These are phyloP conservation scores for Ormosia emarginata DNA, from an alignment of 306 rosid species.

Conservation along the genomic window DNA sequence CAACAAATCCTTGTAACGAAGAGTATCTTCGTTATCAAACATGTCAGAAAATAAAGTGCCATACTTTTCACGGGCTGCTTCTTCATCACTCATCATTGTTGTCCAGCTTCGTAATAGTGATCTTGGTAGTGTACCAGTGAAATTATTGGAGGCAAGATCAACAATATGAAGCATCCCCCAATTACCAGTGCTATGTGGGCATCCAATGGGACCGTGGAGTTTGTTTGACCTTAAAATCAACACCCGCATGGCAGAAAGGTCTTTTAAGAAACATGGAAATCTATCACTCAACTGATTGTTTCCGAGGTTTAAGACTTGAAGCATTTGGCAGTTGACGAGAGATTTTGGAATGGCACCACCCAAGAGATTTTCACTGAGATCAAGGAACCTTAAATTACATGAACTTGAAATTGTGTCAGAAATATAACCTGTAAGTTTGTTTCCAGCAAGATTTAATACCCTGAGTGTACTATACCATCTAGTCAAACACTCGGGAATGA, in stretches of 20 bases:
- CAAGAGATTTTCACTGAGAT: conserved; percentile 26
- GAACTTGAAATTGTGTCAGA: background rate
- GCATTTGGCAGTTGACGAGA: background rate
- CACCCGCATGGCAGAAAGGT: background rate
- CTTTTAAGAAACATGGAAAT: conserved; percentile 27
- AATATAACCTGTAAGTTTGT: conserved; percentile 12
- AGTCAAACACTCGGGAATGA: conserved; percentile 19
- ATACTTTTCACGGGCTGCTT: background rate
- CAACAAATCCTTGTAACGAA: background rate
- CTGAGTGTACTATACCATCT: background rate
- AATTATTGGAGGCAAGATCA: conserved; percentile 31
- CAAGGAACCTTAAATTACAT: conserved; percentile 4
- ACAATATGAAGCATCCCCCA: conserved; percentile 24
- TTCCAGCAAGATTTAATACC: conserved; percentile 7
- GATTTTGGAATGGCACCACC: conserved; percentile 27
- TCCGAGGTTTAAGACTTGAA: conserved; percentile 2
- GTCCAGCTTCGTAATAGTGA: background rate
- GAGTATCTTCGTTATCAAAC: background rate
- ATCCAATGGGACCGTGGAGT: background rate
- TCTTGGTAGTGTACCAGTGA: conserved; percentile 16
- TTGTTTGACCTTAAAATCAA: conserved; percentile 1
- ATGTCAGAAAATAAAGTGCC: background rate
- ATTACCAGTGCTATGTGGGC: background rate
- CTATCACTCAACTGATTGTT: background rate
- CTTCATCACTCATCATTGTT: background rate